phyloP scores from a whole-genome alignment of 129 eudicot species.

The Flaveria linearis region DNA sequence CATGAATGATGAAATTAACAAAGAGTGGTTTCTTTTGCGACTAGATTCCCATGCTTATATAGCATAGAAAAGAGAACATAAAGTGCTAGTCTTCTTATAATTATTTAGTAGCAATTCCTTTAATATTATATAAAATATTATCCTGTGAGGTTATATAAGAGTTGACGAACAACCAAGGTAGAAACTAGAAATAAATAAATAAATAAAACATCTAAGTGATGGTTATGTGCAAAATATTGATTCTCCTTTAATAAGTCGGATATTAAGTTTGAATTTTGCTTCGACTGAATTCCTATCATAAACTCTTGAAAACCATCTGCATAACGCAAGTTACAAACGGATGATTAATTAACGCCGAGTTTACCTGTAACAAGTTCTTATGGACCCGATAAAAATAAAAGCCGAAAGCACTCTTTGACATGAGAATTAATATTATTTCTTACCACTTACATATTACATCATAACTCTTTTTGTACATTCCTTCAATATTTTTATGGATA shows the following conservation, averaged over 20 bases:
- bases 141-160: neutral
- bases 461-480: neutral
- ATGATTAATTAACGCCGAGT: no score
- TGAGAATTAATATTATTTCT: neutral
- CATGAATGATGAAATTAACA: conserved; percentile 18
- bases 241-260: no score
- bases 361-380: no score
- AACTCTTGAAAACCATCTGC: no score
- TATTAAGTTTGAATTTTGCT: no score
- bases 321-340: no score
- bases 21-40: conserved; percentile 23
- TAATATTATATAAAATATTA: neutral
- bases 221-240: no score
- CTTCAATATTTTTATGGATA: neutral
- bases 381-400: no score
- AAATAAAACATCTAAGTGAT: neutral
- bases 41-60: conserved; percentile 30
- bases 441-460: neutral
- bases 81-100: neutral
- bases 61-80: conserved; percentile 9
- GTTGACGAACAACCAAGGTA: neutral
- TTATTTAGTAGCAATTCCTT: conserved; percentile 1
- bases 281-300: no score
- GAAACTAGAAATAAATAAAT: neutral
- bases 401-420: no score